Evolutionary conservation across 2,329 filamentous ascomycete species (phyloP).

Genomic region (Ilyonectria sp.): DNA sequence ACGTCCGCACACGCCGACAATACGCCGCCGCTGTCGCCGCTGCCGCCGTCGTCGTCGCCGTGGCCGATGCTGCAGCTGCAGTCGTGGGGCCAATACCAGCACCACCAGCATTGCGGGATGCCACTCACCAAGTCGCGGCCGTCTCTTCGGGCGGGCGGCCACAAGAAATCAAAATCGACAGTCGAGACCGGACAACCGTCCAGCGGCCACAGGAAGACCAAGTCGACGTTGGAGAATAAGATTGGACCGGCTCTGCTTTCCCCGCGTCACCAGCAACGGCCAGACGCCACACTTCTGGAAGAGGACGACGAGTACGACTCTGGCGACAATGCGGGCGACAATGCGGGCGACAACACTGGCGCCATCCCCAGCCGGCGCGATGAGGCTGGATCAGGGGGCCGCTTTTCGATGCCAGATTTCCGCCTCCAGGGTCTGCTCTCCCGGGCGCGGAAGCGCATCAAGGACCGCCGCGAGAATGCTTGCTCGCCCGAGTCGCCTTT

Average conservation of each 20-base stretch:
- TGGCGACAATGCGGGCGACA: slow-evolving; percentile 22
- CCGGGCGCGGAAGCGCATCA: slow-evolving; percentile 44
- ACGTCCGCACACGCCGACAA: slow-evolving; percentile 11
- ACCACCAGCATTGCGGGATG: slow-evolving; percentile 28
- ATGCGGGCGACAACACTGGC: slow-evolving; percentile 1
- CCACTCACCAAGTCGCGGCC: slow-evolving; percentile 44
- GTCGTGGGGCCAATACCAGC: slow-evolving; percentile 6
- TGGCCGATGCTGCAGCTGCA: slow-evolving; percentile 18
- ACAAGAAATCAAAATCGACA: slow-evolving; percentile 31
- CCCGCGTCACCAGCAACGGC: slow-evolving; percentile 30
- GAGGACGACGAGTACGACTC: slow-evolving; percentile 31
- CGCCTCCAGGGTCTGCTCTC: slow-evolving; percentile 41
- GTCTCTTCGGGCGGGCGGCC: slow-evolving; percentile 33
- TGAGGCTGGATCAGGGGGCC: slow-evolving; percentile 28
- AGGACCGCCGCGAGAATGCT: slow-evolving; percentile 33
- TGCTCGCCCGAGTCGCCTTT: slow-evolving; percentile 4
- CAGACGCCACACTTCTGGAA: slow-evolving; percentile 35
- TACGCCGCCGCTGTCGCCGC: slow-evolving; percentile 3
- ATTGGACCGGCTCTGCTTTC: slow-evolving; percentile 23
- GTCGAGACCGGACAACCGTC: slow-evolving; percentile 15
- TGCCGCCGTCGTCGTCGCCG: slow-evolving; percentile 3
- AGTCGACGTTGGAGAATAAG: slow-evolving; percentile 35
- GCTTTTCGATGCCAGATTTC: slow-evolving; percentile 41
- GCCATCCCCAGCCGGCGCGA: slow-evolving; percentile 10
- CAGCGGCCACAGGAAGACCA: slow-evolving; percentile 30